Percentiles rank a stretch among this genome's conserved stretches.
Evolutionary conservation across 805 yeast species (phyloP).

Genomic region (Zygosaccharomyces bailii): DNA sequence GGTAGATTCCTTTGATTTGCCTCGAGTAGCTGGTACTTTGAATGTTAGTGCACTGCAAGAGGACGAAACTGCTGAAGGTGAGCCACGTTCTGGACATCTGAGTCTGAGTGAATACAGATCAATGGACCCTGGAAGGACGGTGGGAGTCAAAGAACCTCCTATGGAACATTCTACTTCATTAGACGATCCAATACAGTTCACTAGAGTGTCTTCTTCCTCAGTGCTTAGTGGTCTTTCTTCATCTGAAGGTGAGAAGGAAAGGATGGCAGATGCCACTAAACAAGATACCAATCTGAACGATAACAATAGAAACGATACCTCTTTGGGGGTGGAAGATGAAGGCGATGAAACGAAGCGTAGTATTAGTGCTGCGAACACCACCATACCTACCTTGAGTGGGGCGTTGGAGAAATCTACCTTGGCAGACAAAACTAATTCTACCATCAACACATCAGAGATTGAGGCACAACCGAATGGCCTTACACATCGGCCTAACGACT

Average conservation of each 20-base stretch:
- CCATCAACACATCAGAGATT: constrained; percentile 23
- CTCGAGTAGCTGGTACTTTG: constrained; percentile 46
- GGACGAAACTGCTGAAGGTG: constrained; percentile 9
- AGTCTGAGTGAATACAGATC: constrained; percentile 32
- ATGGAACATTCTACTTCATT: constrained; percentile 25
- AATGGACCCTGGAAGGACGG: constrained; percentile 46
- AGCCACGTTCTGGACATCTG: neutral
- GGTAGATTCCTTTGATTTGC: constrained; percentile 27
- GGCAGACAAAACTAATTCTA: constrained; percentile 29
- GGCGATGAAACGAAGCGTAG: constrained; percentile 13
- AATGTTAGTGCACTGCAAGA: constrained; percentile 44
- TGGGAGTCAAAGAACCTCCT: constrained; percentile 3
- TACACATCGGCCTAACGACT: constrained; percentile 6
- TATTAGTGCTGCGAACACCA: constrained; percentile 13
- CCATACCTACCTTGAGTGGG: constrained; percentile 8
- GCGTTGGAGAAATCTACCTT: constrained; percentile 17
- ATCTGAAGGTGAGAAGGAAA: constrained; percentile 9
- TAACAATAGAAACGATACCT: neutral
- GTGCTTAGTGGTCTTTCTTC: constrained; percentile 26
- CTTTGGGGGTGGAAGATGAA: neutral
- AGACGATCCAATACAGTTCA: constrained; percentile 42
- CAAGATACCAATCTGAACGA: neutral
- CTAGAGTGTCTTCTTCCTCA: constrained; percentile 40
- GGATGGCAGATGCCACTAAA: neutral
- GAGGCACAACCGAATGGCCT: constrained; percentile 13